phyloP scores from a whole-genome alignment of 345 rosid genomes.

The Corchorus capsularis region DNA sequence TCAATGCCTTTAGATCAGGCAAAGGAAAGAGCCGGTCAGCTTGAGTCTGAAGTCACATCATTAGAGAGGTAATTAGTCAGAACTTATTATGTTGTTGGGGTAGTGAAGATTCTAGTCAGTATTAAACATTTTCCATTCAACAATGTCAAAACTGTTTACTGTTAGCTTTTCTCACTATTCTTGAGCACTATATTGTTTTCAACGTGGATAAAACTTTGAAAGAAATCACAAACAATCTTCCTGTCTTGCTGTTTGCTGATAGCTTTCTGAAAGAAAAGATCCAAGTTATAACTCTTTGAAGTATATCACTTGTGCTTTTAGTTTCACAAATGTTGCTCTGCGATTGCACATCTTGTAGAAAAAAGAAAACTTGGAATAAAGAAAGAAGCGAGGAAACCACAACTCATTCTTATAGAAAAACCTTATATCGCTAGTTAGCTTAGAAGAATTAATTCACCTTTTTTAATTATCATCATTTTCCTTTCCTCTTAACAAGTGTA shows the following conservation, averaged over 20 bases:
- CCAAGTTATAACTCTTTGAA: neutral
- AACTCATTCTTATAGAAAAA: neutral
- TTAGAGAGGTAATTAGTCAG: constrained; percentile 64
- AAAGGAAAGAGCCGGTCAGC: constrained; percentile 71
- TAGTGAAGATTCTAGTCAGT: neutral
- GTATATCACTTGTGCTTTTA: neutral
- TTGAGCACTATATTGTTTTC: too few relatives aligned
- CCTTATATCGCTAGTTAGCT: neutral
- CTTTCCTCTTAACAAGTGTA: neutral
- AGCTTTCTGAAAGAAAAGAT: neutral
- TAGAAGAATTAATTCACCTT: neutral
- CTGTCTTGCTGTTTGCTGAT: neutral
- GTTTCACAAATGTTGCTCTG: neutral
- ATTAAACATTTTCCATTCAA: neutral
- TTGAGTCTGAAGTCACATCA: constrained; percentile 79
- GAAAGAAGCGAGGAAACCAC: neutral
- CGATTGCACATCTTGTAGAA: neutral
- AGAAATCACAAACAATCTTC: neutral
- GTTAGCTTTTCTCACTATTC: too few relatives aligned
- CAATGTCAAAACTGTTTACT: neutral
- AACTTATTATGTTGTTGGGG: neutral
- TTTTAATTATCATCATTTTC: neutral
- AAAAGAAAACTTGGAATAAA: neutral
- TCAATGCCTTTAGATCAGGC: constrained; percentile 88
- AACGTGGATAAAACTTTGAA: too few relatives aligned